phyloP scores from a whole-genome alignment of 257 asterid genomes.

The Thymus mandschuricus region DNA sequence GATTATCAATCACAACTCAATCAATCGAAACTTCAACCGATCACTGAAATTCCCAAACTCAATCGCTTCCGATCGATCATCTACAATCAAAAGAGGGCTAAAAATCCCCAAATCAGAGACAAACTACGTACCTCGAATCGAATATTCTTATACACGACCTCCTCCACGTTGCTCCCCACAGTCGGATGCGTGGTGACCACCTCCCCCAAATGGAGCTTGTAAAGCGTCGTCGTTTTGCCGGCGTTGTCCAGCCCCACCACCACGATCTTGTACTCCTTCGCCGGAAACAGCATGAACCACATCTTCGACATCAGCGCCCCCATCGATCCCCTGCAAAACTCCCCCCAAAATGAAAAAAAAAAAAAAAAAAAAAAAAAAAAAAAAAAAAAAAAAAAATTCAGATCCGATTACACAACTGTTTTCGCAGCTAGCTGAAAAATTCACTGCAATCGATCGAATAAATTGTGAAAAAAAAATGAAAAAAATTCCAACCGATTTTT shows the following conservation, averaged over 20 bases:
- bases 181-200: conserved; percentile 97
- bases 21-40: background rate
- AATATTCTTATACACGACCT: conserved; percentile 88
- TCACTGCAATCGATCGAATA: conserved; percentile 4
- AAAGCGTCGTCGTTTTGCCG: conserved; percentile 98
- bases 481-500: conserved; percentile 27
- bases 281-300: conserved; percentile 96
- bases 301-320: conserved; percentile 86
- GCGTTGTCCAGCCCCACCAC: conserved; percentile 98
- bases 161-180: conserved; percentile 99
- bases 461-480: no score
- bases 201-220: conserved; percentile 88
- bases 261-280: conserved; percentile 97
- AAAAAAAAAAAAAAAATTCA: conserved; percentile 10
- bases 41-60: conserved; percentile 19
- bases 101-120: background rate
- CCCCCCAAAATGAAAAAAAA: no score
- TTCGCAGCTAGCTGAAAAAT: conserved; percentile 12
- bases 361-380: background rate
- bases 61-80: conserved; percentile 10
- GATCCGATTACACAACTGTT: conserved; percentile 33
- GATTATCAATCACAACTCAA: background rate
- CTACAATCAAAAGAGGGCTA: background rate
- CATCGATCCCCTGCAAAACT: conserved; percentile 46
- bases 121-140: conserved; percentile 73